These are phyloP conservation scores for Areca catechu DNA, from an alignment of 176 grass and related monocot genomes.

Conservation along the genomic window DNA sequence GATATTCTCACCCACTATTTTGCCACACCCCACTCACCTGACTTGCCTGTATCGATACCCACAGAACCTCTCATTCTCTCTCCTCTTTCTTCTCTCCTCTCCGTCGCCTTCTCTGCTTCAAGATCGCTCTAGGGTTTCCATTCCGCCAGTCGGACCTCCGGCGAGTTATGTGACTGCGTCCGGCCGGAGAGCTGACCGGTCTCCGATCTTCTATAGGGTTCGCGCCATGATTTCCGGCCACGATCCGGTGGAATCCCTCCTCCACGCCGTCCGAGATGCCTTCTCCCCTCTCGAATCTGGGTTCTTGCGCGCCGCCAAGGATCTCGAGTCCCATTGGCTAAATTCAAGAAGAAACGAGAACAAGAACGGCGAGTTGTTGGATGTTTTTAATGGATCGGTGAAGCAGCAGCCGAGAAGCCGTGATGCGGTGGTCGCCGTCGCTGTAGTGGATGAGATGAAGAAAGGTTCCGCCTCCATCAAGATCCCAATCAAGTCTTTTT, in stretches of 20 bases:
- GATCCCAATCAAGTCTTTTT: slow-evolving; percentile 23
- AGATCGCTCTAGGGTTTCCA: too few relatives aligned
- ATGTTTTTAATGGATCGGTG: slow-evolving; percentile 6
- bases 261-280: slow-evolving; percentile 28
- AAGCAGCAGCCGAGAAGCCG: slow-evolving; percentile 10
- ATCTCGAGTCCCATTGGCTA: slow-evolving; percentile 12
- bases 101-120: too few relatives aligned
- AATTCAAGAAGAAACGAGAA: neutral
- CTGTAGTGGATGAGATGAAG: slow-evolving; percentile 9
- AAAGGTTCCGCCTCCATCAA: neutral
- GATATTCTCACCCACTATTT: too few relatives aligned
- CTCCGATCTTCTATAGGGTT: slow-evolving; percentile 6
- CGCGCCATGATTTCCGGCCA: slow-evolving; percentile 20
- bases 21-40: too few relatives aligned
- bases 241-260: slow-evolving; percentile 30
- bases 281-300: slow-evolving; percentile 28
- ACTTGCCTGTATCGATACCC: too few relatives aligned
- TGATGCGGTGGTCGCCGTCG: slow-evolving; percentile 4
- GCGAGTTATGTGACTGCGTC: too few relatives aligned
- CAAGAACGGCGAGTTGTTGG: slow-evolving; percentile 1
- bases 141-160: too few relatives aligned
- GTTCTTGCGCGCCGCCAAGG: slow-evolving; percentile 13
- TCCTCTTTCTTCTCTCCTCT: too few relatives aligned
- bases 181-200: slow-evolving; percentile 8
- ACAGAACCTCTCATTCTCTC: too few relatives aligned